phyloP scores from a whole-genome alignment of 1,139 yeast genomes.

The Magnusiomyces fungicola region DNA sequence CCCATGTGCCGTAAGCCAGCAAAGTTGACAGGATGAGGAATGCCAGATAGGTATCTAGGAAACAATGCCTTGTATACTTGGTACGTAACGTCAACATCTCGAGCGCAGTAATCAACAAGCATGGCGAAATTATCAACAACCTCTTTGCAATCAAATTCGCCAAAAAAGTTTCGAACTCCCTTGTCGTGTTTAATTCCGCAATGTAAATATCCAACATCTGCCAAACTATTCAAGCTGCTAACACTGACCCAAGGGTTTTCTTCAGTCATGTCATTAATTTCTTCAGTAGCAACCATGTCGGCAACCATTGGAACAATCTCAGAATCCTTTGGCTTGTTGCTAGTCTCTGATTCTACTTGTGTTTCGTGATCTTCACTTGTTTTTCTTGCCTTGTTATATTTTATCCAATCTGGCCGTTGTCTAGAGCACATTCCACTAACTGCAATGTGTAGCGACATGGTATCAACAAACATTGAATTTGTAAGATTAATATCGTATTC shows the following conservation, averaged over 20 bases:
- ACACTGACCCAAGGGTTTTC: constrained; percentile 66
- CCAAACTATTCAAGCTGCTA: constrained; percentile 74
- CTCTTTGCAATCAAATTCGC: constrained; percentile 45
- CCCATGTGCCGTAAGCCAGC: constrained; percentile 78
- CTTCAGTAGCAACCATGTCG: constrained; percentile 11
- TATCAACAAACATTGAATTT: constrained; percentile 76
- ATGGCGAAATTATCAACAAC: constrained; percentile 50
- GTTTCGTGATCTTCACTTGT: constrained; percentile 21
- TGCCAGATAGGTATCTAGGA: constrained; percentile 57
- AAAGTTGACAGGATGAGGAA: constrained; percentile 94
- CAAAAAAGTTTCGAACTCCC: constrained; percentile 56
- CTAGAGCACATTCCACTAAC: constrained; percentile 88
- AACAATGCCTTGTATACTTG: constrained; percentile 59
- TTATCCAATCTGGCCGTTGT: constrained; percentile 76
- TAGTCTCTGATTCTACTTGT: constrained; percentile 19
- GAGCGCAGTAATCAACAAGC: constrained; percentile 75
- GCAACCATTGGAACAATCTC: constrained; percentile 9
- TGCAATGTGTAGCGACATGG: constrained; percentile 90
- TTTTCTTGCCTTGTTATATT: constrained; percentile 31
- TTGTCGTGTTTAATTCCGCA: constrained; percentile 68
- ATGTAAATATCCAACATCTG: constrained; percentile 74
- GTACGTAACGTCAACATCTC: constrained; percentile 73
- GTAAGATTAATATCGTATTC: constrained; percentile 67
- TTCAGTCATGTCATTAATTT: constrained; percentile 13
- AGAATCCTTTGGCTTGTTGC: constrained; percentile 10